These are phyloP conservation scores for Mycena pura DNA, from an alignment of 768 basidiomycete genomes.

Conservation along the genomic window DNA sequence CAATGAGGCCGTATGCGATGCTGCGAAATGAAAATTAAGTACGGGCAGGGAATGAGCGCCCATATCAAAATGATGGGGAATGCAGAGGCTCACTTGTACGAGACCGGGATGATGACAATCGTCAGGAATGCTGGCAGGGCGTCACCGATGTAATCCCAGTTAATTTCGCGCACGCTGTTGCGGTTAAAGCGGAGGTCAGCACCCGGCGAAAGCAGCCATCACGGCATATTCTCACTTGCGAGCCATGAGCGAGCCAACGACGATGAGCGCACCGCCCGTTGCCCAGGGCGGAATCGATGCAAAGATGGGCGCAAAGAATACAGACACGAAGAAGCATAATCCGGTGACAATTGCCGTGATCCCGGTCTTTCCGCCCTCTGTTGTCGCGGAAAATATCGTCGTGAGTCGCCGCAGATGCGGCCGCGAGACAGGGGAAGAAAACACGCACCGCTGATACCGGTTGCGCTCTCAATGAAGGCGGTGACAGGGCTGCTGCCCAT, in stretches of 20 bases:
- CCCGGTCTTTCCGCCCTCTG: constrained; percentile 90
- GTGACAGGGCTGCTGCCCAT: constrained; percentile 85
- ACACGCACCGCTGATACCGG: constrained; percentile 72
- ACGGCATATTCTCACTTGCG: constrained; percentile 69
- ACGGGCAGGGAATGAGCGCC: too few relatives aligned
- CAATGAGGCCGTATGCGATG: constrained; percentile 90
- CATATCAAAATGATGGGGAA: constrained; percentile 8
- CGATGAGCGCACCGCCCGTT: constrained; percentile 83
- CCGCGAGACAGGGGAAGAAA: too few relatives aligned
- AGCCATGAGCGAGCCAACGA: constrained; percentile 91
- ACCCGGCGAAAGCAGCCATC: constrained; percentile 2
- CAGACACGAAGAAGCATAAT: constrained; percentile 78
- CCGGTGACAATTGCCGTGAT: constrained; percentile 78
- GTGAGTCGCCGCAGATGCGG: neutral
- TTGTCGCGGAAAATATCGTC: neutral
- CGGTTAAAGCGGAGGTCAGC: neutral
- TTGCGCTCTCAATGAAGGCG: constrained; percentile 83
- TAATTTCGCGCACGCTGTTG: constrained; percentile 76
- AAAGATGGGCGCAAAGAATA: constrained; percentile 91
- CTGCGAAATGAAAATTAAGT: too few relatives aligned
- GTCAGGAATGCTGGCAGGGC: constrained; percentile 88
- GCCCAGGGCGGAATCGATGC: constrained; percentile 89
- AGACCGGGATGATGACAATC: constrained; percentile 77
- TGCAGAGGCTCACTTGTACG: constrained; percentile 68
- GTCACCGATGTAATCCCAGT: constrained; percentile 90